Base-by-base conservation (phyloP, 2,329 filamentous ascomycete genomes). In the Aspergillus aculeatus region DNA sequence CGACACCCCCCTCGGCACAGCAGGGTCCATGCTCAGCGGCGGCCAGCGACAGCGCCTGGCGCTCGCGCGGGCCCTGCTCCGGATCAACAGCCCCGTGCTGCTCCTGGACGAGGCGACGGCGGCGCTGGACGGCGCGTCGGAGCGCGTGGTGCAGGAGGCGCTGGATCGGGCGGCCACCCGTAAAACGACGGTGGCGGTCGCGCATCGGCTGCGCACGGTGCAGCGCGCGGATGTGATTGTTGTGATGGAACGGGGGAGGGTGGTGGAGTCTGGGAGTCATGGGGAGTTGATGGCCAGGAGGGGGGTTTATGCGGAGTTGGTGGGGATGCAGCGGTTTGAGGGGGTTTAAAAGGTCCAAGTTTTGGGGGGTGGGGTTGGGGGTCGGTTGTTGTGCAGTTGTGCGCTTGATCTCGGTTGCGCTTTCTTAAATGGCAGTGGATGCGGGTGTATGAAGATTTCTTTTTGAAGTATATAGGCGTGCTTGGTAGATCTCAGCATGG, bases 31-130 rank as follows among this genome's bases (percentile, higher is more conserved):
- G 62, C 49, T 66, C 41, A 63, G 58, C 47, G 61, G 70, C 61
- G 63, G 70, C 47, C 66, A 68, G 58, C 66, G 64, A 59, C 59
- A 72, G 76, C 88, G 92, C 65, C 92, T 96, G 68, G 90, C 91
- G 5, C 93, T 96, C 72, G 91, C 92, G 6, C 82, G 91, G 67
- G 91, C 91, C 24, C 84, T 95, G 56, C 89, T 91, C 88, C 14
- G 88, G 95, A 68, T 91, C 91, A 0, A 92, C 90, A 78, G 84
- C 96, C 69, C 38, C 14, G 38, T 44, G 7, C 82, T 96, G n/a
- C 63, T 73, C 5, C 61, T 73, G 11, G 70, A 73, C 58, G 70
- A 73, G 64, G 70, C 70, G 4, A 73, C 70, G 1, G 62, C 69
- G 9, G 60, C 70, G 2, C 56, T 73, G 16, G 70, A 73, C 55